Evolutionary conservation across 306 rosid species (phyloP).

Genomic region (Cicer bijugum): DNA sequence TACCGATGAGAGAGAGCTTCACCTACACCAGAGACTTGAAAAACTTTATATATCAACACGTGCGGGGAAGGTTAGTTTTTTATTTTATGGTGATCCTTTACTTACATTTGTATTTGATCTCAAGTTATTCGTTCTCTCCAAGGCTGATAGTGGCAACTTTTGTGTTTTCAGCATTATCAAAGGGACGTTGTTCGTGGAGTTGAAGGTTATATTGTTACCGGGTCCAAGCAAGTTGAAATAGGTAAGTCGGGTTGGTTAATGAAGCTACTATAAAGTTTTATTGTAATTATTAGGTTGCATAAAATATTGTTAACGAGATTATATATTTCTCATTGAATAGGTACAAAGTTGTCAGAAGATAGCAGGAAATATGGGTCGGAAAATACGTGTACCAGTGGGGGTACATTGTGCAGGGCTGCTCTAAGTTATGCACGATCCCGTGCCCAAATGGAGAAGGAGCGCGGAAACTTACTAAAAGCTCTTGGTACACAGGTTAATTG

Average conservation of each 20-base stretch:
- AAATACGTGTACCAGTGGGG: conserved; percentile 88
- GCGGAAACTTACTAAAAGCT: conserved; percentile 82
- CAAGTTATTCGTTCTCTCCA: neutral
- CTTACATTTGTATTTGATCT: conserved; percentile 23
- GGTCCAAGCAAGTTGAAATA: conserved; percentile 96
- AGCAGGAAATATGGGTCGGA: conserved; percentile 92
- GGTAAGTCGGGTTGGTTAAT: conserved; percentile 55
- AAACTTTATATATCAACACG: conserved; percentile 94
- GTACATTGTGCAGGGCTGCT: conserved; percentile 80
- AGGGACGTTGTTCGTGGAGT: conserved; percentile 95
- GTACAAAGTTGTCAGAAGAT: conserved; percentile 94
- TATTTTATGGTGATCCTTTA: conserved; percentile 30
- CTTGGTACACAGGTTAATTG: conserved; percentile 85
- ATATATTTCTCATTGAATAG: conserved; percentile 51
- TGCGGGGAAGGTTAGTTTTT: conserved; percentile 76
- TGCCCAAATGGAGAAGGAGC: conserved; percentile 95
- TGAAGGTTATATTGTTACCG: conserved; percentile 91
- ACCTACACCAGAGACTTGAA: conserved; percentile 83
- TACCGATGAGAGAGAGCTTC: conserved; percentile 75
- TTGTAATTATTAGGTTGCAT: conserved; percentile 20
- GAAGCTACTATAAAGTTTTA: conserved; percentile 20
- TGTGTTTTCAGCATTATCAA: conserved; percentile 80
- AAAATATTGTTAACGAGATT: conserved; percentile 38
- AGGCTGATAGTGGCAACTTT: conserved; percentile 34
- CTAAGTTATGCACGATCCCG: conserved; percentile 72